phyloP scores from a whole-genome alignment of 2,329 filamentous ascomycete genomes.

The Monilinia fructigena region DNA sequence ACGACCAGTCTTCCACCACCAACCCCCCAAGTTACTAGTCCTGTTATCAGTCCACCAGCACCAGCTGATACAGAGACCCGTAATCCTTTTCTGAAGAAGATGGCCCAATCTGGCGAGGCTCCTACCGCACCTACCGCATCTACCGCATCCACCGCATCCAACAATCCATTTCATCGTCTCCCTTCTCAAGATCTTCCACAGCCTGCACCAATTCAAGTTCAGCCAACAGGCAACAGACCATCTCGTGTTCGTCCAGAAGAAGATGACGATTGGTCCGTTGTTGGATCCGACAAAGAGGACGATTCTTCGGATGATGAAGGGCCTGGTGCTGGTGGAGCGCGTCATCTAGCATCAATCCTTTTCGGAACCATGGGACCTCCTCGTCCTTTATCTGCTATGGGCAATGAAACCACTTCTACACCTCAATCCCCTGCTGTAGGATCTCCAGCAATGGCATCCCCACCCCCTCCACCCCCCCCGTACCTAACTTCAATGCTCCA shows the following conservation, averaged over 20 bases:
- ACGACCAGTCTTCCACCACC: slow-evolving; percentile 33
- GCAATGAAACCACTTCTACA: slow-evolving; percentile 57
- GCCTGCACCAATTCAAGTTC: slow-evolving; percentile 44
- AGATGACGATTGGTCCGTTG: slow-evolving; percentile 83
- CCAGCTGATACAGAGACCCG: slow-evolving; percentile 73
- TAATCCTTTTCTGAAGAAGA: slow-evolving; percentile 92
- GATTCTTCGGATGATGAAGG: slow-evolving; percentile 74
- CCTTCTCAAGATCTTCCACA: slow-evolving; percentile 58
- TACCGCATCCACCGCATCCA: slow-evolving; percentile 64
- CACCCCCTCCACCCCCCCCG: slow-evolving; percentile 49
- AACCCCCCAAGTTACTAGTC: slow-evolving; percentile 23
- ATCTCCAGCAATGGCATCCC: slow-evolving; percentile 46
- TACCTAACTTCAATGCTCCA: slow-evolving; percentile 47
- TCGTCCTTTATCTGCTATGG: slow-evolving; percentile 79
- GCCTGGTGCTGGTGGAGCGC: slow-evolving; percentile 78
- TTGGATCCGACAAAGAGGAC: slow-evolving; percentile 73
- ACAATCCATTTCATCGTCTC: slow-evolving; percentile 93
- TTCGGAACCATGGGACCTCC: slow-evolving; percentile 97
- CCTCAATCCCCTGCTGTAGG: slow-evolving; percentile 44
- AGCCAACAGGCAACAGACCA: slow-evolving; percentile 46
- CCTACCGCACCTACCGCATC: slow-evolving; percentile 53
- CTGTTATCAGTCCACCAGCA: slow-evolving; percentile 52
- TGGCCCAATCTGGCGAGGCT: slow-evolving; percentile 60
- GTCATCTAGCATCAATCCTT: slow-evolving; percentile 88
- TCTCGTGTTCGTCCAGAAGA: slow-evolving; percentile 60